Evolutionary conservation across 1,284 basidiomycete genomes (phyloP), one percentile per base, ranked within the genome.

Genomic region (Ceratobasidium papillatum): DNA sequence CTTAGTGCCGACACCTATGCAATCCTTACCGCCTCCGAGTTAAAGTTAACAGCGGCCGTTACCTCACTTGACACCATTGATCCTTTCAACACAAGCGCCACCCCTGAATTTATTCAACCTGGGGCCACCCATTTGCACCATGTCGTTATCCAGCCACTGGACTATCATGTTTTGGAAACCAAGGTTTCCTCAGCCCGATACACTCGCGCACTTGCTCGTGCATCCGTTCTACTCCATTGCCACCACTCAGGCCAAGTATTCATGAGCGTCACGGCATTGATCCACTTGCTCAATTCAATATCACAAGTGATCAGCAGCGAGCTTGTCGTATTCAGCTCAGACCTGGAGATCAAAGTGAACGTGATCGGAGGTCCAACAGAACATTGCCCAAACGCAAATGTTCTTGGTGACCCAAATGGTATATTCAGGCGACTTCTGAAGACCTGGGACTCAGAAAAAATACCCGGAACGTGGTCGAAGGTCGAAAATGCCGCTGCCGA

Each of bases 1-100:
- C 63, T 65, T 36, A 65, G 63, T 25, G 27, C 63, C n/a, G 63
- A 65, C 30, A 32, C 63, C 11, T 65, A 65, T 25, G 63, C 63
- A 34, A 51, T 65, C 3, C 30, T 65, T 12, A 65, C 45, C 14
- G n/a, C 63, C 4, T 43, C 63, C 17, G 63, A 65, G 63, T 32
- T 65, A 12, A 22, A 14, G 32, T 43, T 65, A 34, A 34, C 63
- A 25, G 63, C 47, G 17, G n/a, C 19, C 3, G 25, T 65, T 4
- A 25, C 30, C n/a, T 36, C 56, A 19, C 30, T 51, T 12, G 63
- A 51, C 5, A 43, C 30, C n/a, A 3, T n/a, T 4, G n/a, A 36
- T 22, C 56, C 34, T 12, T 59, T 36, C 30, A n/a, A 36, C n/a
- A 34, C 56, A 5, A 59, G 17, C 30, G 19, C 17, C 2, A 14